These are phyloP conservation scores for Aphanoascus verrucosus DNA, from an alignment of 2,329 filamentous ascomycete species.

Conservation along the genomic window DNA sequence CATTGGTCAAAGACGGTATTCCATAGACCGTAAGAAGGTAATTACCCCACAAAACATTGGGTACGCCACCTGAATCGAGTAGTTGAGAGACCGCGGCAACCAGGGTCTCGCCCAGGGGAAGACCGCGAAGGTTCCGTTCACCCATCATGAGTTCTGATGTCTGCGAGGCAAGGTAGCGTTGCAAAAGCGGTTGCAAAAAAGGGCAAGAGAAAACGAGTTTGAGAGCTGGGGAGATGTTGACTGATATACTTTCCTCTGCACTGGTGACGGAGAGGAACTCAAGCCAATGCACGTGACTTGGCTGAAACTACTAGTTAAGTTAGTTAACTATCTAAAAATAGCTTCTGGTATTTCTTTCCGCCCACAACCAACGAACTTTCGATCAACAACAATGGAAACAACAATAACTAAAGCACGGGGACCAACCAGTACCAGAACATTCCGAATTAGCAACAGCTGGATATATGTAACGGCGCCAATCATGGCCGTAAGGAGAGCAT, in stretches of 20 bases:
- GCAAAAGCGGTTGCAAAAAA: slow-evolving; percentile 2
- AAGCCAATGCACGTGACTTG: background rate
- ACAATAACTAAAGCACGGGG: no score
- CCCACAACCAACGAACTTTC: no score
- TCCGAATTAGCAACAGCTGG: no score
- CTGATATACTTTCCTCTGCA: background rate
- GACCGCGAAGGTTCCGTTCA: background rate
- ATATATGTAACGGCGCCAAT: no score
- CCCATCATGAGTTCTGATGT: background rate
- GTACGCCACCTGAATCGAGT: slow-evolving; percentile 16
- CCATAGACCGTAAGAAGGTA: slow-evolving; percentile 24
- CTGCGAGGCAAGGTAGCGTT: background rate
- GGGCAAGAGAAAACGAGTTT: slow-evolving; percentile 1
- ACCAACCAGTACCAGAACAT: no score
- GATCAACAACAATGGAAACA: no score
- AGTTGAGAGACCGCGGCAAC: slow-evolving; percentile 15
- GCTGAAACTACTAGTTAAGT: background rate
- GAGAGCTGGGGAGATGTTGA: background rate
- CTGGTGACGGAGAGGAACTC: background rate
- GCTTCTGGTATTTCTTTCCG: no score
- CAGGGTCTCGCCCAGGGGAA: background rate
- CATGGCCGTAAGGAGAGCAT: no score
- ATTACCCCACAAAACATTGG: slow-evolving; percentile 23
- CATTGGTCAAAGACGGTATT: slow-evolving; percentile 15
- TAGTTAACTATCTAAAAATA: no score